Evolutionary conservation across 768 basidiomycete genomes (phyloP).

Genomic region (Amanita jacksonii): DNA sequence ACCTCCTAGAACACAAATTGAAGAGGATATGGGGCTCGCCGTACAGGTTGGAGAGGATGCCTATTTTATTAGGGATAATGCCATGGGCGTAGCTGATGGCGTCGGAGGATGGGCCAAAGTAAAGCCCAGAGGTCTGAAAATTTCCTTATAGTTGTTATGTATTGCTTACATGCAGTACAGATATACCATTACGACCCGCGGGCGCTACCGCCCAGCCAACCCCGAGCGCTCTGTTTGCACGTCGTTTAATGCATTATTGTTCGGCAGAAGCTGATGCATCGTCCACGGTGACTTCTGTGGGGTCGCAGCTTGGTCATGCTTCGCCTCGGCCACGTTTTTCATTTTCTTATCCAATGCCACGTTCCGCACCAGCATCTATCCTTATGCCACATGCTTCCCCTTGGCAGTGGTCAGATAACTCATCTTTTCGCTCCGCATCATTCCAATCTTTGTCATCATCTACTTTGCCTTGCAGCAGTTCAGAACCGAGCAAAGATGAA

Average conservation of each 20-base stretch:
- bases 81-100: slow-evolving; percentile 92
- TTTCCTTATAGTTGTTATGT: background rate
- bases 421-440: too few species aligned
- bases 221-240: slow-evolving; percentile 53
- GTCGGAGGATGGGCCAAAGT: slow-evolving; percentile 81
- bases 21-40: slow-evolving; percentile 33
- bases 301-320: slow-evolving; percentile 4
- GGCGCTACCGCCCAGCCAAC: slow-evolving; percentile 18
- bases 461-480: slow-evolving; percentile 7
- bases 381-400: slow-evolving; percentile 5
- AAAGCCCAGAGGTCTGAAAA: slow-evolving; percentile 24
- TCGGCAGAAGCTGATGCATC: slow-evolving; percentile 44
- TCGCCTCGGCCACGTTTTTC: slow-evolving; percentile 5
- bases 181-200: slow-evolving; percentile 9
- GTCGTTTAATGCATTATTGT: slow-evolving; percentile 81
- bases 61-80: slow-evolving; percentile 73
- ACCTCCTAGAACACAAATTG: slow-evolving; percentile 17
- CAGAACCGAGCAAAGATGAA: slow-evolving; percentile 1
- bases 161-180: background rate
- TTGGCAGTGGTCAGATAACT: slow-evolving; percentile 11
- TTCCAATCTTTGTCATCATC: too few species aligned
- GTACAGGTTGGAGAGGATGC: slow-evolving; percentile 91
- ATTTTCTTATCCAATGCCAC: slow-evolving; percentile 10
- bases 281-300: slow-evolving; percentile 6
- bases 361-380: slow-evolving; percentile 15